These are phyloP conservation scores for Dalechampia spathulata DNA, from an alignment of 441 rosid species.

Conservation along the genomic window DNA sequence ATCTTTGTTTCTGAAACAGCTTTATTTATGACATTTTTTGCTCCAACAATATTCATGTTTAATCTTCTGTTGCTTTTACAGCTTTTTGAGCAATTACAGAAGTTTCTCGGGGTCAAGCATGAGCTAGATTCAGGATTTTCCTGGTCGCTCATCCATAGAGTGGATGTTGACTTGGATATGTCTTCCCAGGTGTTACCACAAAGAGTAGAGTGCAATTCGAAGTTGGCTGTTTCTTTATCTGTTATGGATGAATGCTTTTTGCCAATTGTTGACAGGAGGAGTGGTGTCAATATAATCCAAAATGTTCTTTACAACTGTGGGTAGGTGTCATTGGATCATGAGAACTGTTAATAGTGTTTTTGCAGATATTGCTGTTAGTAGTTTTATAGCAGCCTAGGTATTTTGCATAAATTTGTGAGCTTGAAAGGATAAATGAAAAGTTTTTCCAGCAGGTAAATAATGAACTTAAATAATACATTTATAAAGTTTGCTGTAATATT, in stretches of 20 bases:
- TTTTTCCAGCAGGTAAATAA: neutral
- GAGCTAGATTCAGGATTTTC: constrained; percentile 88
- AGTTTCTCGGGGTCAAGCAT: constrained; percentile 72
- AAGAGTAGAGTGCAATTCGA: constrained; percentile 81
- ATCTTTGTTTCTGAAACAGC: neutral
- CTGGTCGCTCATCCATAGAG: constrained; percentile 81
- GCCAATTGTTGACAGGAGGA: constrained; percentile 91
- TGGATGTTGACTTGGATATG: constrained; percentile 42
- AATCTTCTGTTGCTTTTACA: constrained; percentile 30
- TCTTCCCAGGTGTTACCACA: constrained; percentile 46
- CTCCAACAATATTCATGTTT: constrained; percentile 6
- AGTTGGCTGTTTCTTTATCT: constrained; percentile 87
- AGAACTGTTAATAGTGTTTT: neutral
- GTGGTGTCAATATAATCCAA: constrained; percentile 69
- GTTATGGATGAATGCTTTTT: constrained; percentile 98
- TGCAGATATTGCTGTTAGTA: neutral
- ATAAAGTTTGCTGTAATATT: neutral
- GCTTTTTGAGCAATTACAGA: constrained; percentile 77
- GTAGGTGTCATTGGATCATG: constrained; percentile 37
- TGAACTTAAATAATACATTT: neutral
- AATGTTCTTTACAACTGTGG: constrained; percentile 80
- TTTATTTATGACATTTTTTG: neutral
- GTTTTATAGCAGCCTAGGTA: neutral
- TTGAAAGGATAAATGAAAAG: constrained; percentile 5
- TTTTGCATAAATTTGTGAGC: constrained; percentile 2